Base-by-base conservation (phyloP, 768 basidiomycete genomes). In the Lentinula detonsa region DNA sequence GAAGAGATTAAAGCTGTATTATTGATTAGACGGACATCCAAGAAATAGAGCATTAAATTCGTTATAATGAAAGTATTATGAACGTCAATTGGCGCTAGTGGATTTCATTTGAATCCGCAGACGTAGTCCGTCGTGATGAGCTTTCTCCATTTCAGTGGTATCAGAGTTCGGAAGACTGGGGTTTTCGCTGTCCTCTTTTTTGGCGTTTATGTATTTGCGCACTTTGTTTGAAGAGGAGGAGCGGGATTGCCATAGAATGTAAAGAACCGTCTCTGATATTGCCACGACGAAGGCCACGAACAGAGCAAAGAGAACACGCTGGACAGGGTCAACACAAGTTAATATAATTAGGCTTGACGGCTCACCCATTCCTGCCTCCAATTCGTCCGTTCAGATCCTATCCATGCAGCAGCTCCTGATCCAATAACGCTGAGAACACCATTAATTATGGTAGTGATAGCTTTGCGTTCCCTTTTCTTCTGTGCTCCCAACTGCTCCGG, bases 351-450 rank as follows among this genome's bases (percentile, higher is more conserved):
- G 35, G 34, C 66, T 46, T 23, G 57, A 51, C 11, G 4, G 73
- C 89, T 59, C 68, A 91, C 91, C 87, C 87, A 91, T 79, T 93
- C 91, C 61, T 85, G 74, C 60, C 72, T 81, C 87, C 88, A 86
- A 1, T 82, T 79, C 6, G 83, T 77, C 65, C 74, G 76, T 52
- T 82, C 82, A 43, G 88, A 83, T 23, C 85, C 90, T 83, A 85
- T 90, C 85, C 85, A 92, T 16, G 82, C 78, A 4, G 87, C 88
- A 53, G 82, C 76, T 3, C 86, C 90, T 0, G 86, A 82, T 5
- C 85, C 85, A 39, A 76, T 71, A 45, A 93, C 76, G 66, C 89
- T 92, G 54, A 93, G 73, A 9, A 91, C 70, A 1, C 84, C 86
- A 66, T 94, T 93, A 18, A 90, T 63, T 45, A 93, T 71, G 5